phyloP scores from a whole-genome alignment of 169 alveolate genomes.

The Plasmodium sp. region DNA sequence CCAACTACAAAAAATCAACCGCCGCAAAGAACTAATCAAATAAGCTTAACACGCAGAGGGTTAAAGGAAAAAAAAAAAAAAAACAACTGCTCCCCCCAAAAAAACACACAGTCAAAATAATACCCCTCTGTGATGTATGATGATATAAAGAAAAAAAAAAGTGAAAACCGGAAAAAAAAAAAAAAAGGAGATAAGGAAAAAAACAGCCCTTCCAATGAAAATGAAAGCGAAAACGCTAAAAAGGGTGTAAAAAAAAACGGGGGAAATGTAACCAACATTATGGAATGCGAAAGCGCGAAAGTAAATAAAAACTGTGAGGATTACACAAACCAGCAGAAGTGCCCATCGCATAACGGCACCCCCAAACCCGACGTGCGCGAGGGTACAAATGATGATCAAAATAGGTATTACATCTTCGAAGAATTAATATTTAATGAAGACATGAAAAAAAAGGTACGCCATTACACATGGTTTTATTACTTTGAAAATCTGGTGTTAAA shows the following conservation, averaged over 20 bases:
- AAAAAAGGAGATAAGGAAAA: conserved; percentile 1
- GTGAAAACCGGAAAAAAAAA: conserved; percentile 7
- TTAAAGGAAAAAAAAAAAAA: background rate
- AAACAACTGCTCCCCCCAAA: background rate
- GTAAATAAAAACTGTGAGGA: background rate
- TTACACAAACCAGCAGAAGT: background rate
- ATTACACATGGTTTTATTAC: conserved; percentile 64
- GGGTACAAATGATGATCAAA: conserved; percentile 5
- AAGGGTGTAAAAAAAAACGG: background rate
- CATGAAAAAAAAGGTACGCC: conserved; percentile 8
- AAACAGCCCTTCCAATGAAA: background rate
- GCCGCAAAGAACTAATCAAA: background rate
- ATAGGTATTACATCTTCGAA: conserved; percentile 36
- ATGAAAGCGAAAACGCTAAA: conserved; percentile 9
- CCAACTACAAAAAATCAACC: background rate
- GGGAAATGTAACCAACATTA: background rate
- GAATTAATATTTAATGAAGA: conserved; percentile 37
- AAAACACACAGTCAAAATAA: background rate
- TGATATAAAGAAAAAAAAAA: conserved; percentile 17
- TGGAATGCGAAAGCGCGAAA: background rate
- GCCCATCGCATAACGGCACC: background rate
- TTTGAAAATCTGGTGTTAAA: conserved; percentile 53
- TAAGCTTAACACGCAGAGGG: background rate
- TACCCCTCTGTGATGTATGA: background rate
- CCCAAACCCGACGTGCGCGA: background rate